These are phyloP conservation scores for Ogataea nakhonphanomensis DNA, from an alignment of 805 yeast genomes.

Conservation along the genomic window DNA sequence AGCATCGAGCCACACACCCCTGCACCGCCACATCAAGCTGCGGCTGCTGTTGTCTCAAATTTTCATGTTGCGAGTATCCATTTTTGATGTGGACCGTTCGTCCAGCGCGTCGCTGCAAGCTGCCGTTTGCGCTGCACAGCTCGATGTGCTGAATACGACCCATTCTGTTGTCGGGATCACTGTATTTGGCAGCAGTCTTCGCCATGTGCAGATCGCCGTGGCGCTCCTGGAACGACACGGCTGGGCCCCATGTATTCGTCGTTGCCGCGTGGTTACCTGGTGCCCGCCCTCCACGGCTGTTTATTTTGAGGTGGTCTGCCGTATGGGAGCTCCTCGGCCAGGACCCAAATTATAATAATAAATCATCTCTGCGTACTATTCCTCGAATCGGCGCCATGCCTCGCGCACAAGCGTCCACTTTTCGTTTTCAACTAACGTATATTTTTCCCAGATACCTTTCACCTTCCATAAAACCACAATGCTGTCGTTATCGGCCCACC, in stretches of 20 bases:
- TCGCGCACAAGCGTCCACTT: conserved; percentile 59
- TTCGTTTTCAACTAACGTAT: conserved; percentile 57
- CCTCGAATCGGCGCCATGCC: conserved; percentile 65
- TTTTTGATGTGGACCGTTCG: conserved; percentile 3
- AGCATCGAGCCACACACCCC: too few relatives aligned
- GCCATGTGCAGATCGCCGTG: conserved; percentile 2
- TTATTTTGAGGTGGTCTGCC: conserved; percentile 1
- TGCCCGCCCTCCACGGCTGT: not conserved
- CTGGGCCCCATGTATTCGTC: conserved; percentile 1
- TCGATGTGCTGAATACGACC: not conserved
- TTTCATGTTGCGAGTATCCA: conserved; percentile 6
- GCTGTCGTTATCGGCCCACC: conserved; percentile 76
- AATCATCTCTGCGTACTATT: conserved; percentile 10
- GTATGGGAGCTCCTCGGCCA: not conserved
- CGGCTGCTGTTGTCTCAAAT: not conserved
- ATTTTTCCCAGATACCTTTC: conserved; percentile 83
- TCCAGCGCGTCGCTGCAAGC: not conserved
- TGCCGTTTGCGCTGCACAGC: not conserved
- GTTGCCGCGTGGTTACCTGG: conserved; percentile 1
- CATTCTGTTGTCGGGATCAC: not conserved
- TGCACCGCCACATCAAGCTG: not conserved
- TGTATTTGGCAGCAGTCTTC: conserved; percentile 2
- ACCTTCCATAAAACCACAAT: conserved; percentile 72
- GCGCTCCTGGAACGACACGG: conserved; percentile 3
- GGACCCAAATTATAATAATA: conserved; percentile 1